phyloP scores from a whole-genome alignment of 2,329 filamentous ascomycete genomes.

The Chaetoscypha palmicola region DNA sequence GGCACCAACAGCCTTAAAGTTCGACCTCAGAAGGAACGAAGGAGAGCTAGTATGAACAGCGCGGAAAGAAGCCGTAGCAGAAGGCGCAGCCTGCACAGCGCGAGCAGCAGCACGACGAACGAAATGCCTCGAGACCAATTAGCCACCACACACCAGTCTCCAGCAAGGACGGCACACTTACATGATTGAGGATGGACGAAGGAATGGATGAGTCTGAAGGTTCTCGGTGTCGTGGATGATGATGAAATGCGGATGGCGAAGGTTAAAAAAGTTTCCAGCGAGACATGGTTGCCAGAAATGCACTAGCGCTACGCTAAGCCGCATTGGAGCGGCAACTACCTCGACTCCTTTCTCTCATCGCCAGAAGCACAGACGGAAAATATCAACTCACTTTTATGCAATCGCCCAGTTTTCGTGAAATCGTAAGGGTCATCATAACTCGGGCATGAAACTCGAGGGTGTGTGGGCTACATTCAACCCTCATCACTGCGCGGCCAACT shows the following conservation, averaged over 20 bases:
- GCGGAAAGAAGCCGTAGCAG: conserved; percentile 35
- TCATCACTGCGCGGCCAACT: no score
- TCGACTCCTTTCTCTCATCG: not conserved
- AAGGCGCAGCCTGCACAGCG: conserved; percentile 43
- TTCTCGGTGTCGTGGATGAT: conserved; percentile 10
- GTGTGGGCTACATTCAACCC: no score
- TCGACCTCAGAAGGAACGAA: conserved; percentile 30
- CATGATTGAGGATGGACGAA: conserved; percentile 20
- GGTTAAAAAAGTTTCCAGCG: conserved; percentile 3
- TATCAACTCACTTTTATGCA: no score
- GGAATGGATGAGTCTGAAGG: conserved; percentile 9
- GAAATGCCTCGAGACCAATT: conserved; percentile 25
- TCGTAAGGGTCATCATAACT: no score
- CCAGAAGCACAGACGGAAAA: not conserved
- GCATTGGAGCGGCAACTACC: not conserved
- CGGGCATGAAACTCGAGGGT: no score
- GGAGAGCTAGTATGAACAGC: conserved; percentile 33
- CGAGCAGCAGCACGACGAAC: conserved; percentile 51
- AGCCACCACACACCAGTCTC: no score
- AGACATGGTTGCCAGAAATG: not conserved
- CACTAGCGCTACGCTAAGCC: conserved; percentile 10
- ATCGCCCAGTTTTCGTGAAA: no score
- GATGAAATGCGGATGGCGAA: no score
- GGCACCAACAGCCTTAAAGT: conserved; percentile 30
- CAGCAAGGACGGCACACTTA: conserved; percentile 13